Evolutionary conservation across 768 basidiomycete genomes (phyloP), one percentile per base, ranked within the genome.

Genomic region (Boletus rubroflammeus): DNA sequence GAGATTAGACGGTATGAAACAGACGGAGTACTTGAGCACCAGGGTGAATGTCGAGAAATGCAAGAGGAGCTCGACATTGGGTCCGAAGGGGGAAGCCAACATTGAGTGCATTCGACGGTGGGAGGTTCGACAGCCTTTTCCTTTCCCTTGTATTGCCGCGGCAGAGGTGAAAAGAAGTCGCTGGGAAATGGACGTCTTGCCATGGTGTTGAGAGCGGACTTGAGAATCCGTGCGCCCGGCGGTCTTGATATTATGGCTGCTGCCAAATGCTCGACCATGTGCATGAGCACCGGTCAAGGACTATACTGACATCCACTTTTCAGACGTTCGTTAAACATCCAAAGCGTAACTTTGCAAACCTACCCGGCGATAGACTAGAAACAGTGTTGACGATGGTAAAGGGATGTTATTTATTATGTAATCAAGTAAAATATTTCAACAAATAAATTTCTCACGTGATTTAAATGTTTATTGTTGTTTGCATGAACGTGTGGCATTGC

Each of bases 191-290:
- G 57, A 19, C 66, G 62, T 41, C 64, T 68, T 36, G 61, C 47
- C 65, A 72, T 69, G 56, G 65, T 61, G 44, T 57, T 59, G 40
- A 70, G 55, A 43, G 69, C 62, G 50, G 67, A 56, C 55, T 60
- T 69, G 40, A 68, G 62, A 49, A 68, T 45, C 56, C 65, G 58
- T 50, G 53, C 62, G 50, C 62, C 62, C 36, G 61, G 57, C 38
- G 67, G 57, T 52, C 68, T 75, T 76, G 69, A 80, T 67, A 59
- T 36, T 36, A 84, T 72, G 68, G 78, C 77, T 41, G 79, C 75
- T 54, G 79, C 77, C 60, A 86, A 72, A 64, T 82, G 81, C 75
- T 86, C 83, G 63, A 85, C 76, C 84, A 85, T 86, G 75, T 70
- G 72, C 72, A 68, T 86, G 75, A 71, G 72, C 72, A 68, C 59